Evolutionary conservation across 2,329 filamentous ascomycete species (phyloP).

Genomic region (Ophiostoma sp.): DNA sequence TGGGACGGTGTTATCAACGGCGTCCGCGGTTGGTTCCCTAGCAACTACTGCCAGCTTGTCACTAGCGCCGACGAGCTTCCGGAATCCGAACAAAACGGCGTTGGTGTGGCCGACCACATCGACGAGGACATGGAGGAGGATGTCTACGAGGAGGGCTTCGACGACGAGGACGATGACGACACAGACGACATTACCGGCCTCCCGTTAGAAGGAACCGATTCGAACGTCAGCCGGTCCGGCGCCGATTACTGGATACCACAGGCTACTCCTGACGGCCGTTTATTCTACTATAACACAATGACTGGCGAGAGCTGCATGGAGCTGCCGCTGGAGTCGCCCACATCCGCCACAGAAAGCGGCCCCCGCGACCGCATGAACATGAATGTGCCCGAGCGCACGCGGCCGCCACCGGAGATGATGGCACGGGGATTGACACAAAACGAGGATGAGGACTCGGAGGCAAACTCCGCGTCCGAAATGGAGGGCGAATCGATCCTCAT

Average conservation of each 20-base stretch:
- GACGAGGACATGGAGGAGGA: conserved; percentile 69
- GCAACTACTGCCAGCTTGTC: conserved; percentile 94
- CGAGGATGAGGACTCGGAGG: conserved; percentile 86
- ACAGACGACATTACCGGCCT: conserved; percentile 48
- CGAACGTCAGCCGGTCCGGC: conserved; percentile 68
- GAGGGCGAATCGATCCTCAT: conserved; percentile 75
- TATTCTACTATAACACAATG: conserved; percentile 98
- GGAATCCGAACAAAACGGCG: conserved; percentile 58
- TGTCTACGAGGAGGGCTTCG: conserved; percentile 64
- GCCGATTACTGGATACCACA: conserved; percentile 99
- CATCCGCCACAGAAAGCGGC: conserved; percentile 75
- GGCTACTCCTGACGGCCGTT: conserved; percentile 84
- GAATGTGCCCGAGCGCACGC: conserved; percentile 82
- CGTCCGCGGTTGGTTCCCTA: conserved; percentile 97
- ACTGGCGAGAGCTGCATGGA: conserved; percentile 95
- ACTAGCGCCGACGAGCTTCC: conserved; percentile 71
- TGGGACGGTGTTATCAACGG: conserved; percentile 99
- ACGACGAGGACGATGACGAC: conserved; percentile 64
- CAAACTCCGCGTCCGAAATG: conserved; percentile 78
- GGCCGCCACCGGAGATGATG: conserved; percentile 88
- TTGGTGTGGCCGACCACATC: conserved; percentile 53
- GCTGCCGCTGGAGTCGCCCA: conserved; percentile 86
- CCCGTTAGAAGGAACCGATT: conserved; percentile 67
- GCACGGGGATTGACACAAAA: conserved; percentile 77
- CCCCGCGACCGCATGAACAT: conserved; percentile 88